Percentiles rank a stretch among this genome's conserved stretches.
Evolutionary conservation across 345 rosid species (phyloP).

Genomic region (Dimocarpus longan): DNA sequence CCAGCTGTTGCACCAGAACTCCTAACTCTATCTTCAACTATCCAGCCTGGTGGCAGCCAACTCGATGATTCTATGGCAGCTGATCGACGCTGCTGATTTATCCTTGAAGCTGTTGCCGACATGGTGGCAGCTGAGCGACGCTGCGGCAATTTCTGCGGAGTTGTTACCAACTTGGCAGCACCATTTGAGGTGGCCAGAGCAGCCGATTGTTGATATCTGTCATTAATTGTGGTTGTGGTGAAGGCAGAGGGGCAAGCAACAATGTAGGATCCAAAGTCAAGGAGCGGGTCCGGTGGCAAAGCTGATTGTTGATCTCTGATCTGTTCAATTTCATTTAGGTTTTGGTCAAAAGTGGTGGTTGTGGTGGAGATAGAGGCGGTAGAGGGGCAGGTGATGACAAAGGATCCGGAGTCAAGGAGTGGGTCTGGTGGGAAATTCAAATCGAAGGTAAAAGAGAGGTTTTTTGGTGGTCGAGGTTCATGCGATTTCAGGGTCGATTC

Average conservation of each 20-base stretch:
- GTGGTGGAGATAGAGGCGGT: not conserved
- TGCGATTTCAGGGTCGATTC: not conserved
- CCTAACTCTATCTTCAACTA: slow-evolving; percentile 73
- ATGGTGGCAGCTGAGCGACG: slow-evolving; percentile 17
- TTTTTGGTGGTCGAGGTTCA: slow-evolving; percentile 10
- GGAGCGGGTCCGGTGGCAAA: slow-evolving; percentile 46
- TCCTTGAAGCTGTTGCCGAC: slow-evolving; percentile 14
- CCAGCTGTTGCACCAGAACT: slow-evolving; percentile 81
- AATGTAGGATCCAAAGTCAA: slow-evolving; percentile 45
- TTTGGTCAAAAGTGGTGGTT: slow-evolving; percentile 12
- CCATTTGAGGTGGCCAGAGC: slow-evolving; percentile 23
- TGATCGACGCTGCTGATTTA: slow-evolving; percentile 23
- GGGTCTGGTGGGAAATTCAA: slow-evolving; percentile 36
- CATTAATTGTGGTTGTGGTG: slow-evolving; percentile 11
- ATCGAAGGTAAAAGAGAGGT: slow-evolving; percentile 22
- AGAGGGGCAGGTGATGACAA: slow-evolving; percentile 31
- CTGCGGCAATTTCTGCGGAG: slow-evolving; percentile 26
- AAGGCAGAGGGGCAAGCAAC: slow-evolving; percentile 17
- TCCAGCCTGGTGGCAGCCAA: slow-evolving; percentile 81
- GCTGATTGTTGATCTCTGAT: not conserved
- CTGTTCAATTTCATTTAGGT: slow-evolving; percentile 11
- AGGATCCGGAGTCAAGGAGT: slow-evolving; percentile 46
- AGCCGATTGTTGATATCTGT: not conserved
- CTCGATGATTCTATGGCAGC: slow-evolving; percentile 20
- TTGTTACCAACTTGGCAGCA: slow-evolving; percentile 8